Evolutionary conservation across 352 stramenopile genomes (phyloP).

Genomic region (Elongisporangium prolatum): DNA sequence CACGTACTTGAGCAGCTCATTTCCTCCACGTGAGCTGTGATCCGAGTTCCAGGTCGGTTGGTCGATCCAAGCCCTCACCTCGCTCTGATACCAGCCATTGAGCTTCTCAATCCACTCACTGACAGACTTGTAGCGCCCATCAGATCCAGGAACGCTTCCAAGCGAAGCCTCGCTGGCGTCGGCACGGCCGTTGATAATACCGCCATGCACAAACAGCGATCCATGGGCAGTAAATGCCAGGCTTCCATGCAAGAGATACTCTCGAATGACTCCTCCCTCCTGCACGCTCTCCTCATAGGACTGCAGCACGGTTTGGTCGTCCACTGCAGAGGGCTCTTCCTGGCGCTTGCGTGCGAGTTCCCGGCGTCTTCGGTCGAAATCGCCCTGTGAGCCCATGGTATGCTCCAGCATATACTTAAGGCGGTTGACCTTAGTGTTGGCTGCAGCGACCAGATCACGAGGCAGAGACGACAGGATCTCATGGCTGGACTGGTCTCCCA

Average conservation of each 20-base stretch:
- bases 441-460: constrained; percentile 15
- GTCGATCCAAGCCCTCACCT: constrained; percentile 76
- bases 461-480: not conserved
- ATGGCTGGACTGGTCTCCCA: not conserved
- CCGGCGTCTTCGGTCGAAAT: constrained; percentile 83
- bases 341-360: constrained; percentile 53
- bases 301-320: constrained; percentile 73
- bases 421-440: constrained; percentile 78
- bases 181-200: constrained; percentile 57
- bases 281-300: constrained; percentile 77
- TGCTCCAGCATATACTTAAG: constrained; percentile 89
- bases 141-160: constrained; percentile 61
- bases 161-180: constrained; percentile 40
- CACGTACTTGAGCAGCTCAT: constrained; percentile 70
- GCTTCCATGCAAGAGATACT: constrained; percentile 80
- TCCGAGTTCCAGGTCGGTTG: constrained; percentile 75
- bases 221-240: constrained; percentile 78
- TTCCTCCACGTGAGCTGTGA: constrained; percentile 43
- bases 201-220: constrained; percentile 93
- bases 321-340: constrained; percentile 14
- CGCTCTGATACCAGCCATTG: constrained; percentile 75
- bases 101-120: constrained; percentile 66
- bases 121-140: constrained; percentile 22
- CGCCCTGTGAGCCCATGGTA: constrained; percentile 87
- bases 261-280: constrained; percentile 65